Percentiles rank a stretch among this genome's conserved stretches.
Evolutionary conservation across 768 basidiomycete species (phyloP).

Genomic region (Lactarius indigo): DNA sequence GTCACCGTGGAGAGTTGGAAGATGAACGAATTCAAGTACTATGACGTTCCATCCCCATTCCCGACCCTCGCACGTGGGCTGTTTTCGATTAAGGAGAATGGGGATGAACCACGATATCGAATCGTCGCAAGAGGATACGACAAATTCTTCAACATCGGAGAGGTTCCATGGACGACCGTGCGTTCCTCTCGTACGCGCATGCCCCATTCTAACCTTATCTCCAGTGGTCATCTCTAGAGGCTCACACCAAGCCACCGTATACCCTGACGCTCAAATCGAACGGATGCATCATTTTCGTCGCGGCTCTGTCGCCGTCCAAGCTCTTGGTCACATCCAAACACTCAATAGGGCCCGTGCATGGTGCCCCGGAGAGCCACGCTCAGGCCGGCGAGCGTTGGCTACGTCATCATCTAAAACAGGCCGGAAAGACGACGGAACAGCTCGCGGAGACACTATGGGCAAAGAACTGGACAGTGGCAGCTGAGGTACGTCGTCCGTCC

Average conservation of each 20-base stretch:
- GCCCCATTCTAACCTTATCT: too few species aligned
- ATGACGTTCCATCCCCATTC: conserved; percentile 84
- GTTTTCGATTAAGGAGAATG: conserved; percentile 58
- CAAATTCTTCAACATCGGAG: conserved; percentile 98
- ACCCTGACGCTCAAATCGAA: conserved; percentile 90
- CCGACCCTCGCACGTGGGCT: conserved; percentile 93
- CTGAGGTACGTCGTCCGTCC: conserved; percentile 64
- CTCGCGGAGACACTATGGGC: conserved; percentile 75
- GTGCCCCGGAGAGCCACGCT: conserved; percentile 59
- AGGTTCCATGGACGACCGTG: conserved; percentile 93
- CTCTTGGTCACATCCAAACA: conserved; percentile 92
- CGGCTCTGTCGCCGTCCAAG: conserved; percentile 69
- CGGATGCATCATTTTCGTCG: conserved; percentile 95
- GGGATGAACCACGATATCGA: conserved; percentile 38
- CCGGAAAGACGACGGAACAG: conserved; percentile 65
- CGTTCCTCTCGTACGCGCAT: conserved; percentile 30
- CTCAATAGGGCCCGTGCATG: conserved; percentile 60
- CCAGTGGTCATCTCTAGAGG: conserved; percentile 73
- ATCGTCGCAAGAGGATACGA: conserved; percentile 94
- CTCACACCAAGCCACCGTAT: conserved; percentile 73
- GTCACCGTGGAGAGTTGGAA: conserved; percentile 82
- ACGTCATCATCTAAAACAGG: conserved; percentile 54
- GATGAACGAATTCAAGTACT: conserved; percentile 97
- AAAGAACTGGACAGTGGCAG: conserved; percentile 82
- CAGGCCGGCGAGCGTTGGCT: conserved; percentile 85